Base-by-base conservation (phyloP, 208 protist species). In the Histomonas meleagridis region DNA sequence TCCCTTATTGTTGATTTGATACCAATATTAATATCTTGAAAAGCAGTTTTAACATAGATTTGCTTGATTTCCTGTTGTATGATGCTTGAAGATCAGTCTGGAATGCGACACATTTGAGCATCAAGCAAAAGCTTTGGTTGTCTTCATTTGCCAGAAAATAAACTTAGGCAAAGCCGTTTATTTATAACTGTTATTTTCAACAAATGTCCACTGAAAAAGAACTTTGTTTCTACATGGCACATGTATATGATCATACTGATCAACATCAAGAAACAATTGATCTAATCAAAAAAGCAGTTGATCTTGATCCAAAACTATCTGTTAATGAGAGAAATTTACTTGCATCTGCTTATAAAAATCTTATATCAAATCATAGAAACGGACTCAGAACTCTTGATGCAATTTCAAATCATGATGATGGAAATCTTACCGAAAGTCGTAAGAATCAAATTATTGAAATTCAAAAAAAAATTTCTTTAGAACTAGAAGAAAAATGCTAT, bases 271-370 rank as follows among this genome's bases (percentile, higher is more conserved):
- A 51, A 12, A 48, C 43, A 86, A 55, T 86, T 12, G 70, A 51
- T 18, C 55, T 38, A 4, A 86, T 86, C 46, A 86, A 86, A 21
- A 40, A n/a, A 16, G 40, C 32, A 16, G 43, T 86, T 16, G 76
- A 86, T n/a, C 38, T 86, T 7, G 55, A 86, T 86, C 76, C 76
- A 38, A 9, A 51, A 32, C 46, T 91, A 7, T 96, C 95, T 51
- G 96, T 97, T 94, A 98, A 99, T 95, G 99, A 99, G 94, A 95
- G 98, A 93, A 99, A 99, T 94, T 95, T 99, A 2, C 96, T 99
- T 51, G 99, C 98, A 23, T 98, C 99, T 46, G 98, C 98, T 40
- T 99, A 99, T 96, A 99, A 99, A 95, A 99, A 99, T 94, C 97
- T 99, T 86, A 98, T 99, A 95, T 97, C 98, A 91, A 94, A 97